Percentiles rank a stretch among this genome's conserved stretches.
Conservation (phyloP, 108 stramenopile species). For the Skeletonema marinoi region DNA sequence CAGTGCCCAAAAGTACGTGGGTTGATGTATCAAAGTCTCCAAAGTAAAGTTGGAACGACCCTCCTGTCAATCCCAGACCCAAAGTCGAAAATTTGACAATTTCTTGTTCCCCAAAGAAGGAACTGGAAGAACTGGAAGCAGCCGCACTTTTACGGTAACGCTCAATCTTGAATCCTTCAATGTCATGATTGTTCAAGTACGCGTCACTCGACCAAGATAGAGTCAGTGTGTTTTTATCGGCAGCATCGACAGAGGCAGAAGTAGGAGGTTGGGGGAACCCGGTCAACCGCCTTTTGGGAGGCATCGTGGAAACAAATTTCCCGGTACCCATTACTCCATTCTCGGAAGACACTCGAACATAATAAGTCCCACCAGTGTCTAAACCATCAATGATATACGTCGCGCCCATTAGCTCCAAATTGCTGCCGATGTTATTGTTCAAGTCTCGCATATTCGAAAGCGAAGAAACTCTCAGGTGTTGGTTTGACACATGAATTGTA, state of each 20-base stretch:
- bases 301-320: constrained; percentile 26
- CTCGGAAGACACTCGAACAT: constrained; percentile 68
- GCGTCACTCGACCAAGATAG: constrained; percentile 47
- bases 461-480: constrained; percentile 42
- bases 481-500: constrained; percentile 34
- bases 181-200: constrained; percentile 27
- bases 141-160: constrained; percentile 37
- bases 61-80: constrained; percentile 44
- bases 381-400: constrained; percentile 45
- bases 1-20: constrained; percentile 45
- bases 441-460: constrained; percentile 17
- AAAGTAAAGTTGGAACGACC: constrained; percentile 50
- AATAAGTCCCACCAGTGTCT: constrained; percentile 52
- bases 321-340: constrained; percentile 58
- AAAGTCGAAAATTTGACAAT: constrained; percentile 39
- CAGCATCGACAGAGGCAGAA: constrained; percentile 32
- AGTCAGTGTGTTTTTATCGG: constrained; percentile 27
- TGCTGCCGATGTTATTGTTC: constrained; percentile 11
- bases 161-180: constrained; percentile 50
- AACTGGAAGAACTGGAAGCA: constrained; percentile 30
- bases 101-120: constrained; percentile 47
- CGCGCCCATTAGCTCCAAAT: constrained; percentile 47
- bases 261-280: constrained; percentile 44
- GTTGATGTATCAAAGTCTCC: constrained; percentile 43
- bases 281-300: constrained; percentile 35